These are phyloP conservation scores for Schrenkiella parvula DNA, from an alignment of 345 rosid genomes.

Conservation along the genomic window DNA sequence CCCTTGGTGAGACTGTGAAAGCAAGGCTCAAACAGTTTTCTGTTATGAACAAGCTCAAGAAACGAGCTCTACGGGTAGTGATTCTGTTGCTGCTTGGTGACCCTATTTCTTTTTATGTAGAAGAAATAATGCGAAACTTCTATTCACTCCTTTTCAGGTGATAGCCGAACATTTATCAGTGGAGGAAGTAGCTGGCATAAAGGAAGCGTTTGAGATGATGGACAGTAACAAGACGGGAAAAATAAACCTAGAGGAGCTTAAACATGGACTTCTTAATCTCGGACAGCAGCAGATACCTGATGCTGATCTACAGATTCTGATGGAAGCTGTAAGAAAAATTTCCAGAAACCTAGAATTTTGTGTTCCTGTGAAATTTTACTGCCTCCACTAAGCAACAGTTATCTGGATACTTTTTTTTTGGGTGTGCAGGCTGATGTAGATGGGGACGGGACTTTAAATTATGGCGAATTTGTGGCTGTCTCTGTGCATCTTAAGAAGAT, in stretches of 20 bases:
- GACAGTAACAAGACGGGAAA: conserved; percentile 61
- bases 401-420: neutral
- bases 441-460: conserved; percentile 73
- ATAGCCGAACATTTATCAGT: conserved; percentile 86
- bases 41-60: conserved; percentile 92
- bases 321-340: conserved; percentile 72
- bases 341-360: neutral
- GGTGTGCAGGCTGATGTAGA: conserved; percentile 77
- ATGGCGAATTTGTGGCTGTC: conserved; percentile 84
- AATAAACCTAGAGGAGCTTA: conserved; percentile 73
- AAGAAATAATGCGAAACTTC: neutral
- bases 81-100: neutral
- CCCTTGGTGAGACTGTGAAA: conserved; percentile 85
- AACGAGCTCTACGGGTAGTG: conserved; percentile 79
- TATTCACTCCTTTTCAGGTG: conserved; percentile 44
- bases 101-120: neutral
- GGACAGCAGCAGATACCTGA: conserved; percentile 79
- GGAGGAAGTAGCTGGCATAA: conserved; percentile 93
- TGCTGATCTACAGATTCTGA: conserved; percentile 72
- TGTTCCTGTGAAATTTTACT: neutral
- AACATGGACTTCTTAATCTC: conserved; percentile 63
- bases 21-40: conserved; percentile 91
- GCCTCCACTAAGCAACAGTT: neutral
- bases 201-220: conserved; percentile 79
- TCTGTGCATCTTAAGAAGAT: conserved; percentile 82